Base-by-base conservation (phyloP, 805 yeast genomes). In the Yarrowia sp. region DNA sequence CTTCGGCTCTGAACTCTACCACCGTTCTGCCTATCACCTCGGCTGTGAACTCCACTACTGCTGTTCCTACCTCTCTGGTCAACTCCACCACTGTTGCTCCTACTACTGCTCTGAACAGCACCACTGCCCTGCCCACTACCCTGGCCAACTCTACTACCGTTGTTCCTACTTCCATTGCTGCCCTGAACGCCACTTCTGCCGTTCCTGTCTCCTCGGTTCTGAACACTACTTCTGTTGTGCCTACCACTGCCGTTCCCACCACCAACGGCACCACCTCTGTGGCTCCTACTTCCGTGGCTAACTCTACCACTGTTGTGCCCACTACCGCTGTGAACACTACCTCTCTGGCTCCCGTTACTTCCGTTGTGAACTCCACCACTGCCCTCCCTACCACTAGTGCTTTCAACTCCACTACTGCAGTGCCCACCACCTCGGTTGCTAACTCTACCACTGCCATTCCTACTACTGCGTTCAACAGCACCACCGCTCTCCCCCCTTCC, bases 131-230 rank as follows among this genome's bases (percentile, higher is more conserved):
- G 5, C 52, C 52, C 26, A 46, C 52, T 22, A 46, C 56, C 32
- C 28, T 8, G 26, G 58, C 16, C 24, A 51, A 51, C 58, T 51
- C 58, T 14, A 51, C 58, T n/a, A 10, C 58, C 8, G 41, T 16
- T 8, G 32, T 33, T 11, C 58, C 58, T 30, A 49, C 54, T 22
- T 26, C 51, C 22, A 16, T 43, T 35, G 41, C 22, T 10, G 58
- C 58, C 26, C 54, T 48, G 38, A 48, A 48, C 38, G 54, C 38
- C 26, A 48, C 54, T 14, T 48, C 54, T 1, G 54, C 54, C 21
- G 40, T 48, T 19, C 54, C 54, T 24, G 54, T 48, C 36, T 24
- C 54, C 38, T 24, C 35, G 5, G 54, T 21, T 14, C 35, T 46
- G 24, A 46, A 46, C 51, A 46, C 51, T 12, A 48, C 54, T 14